Conservation (phyloP, 768 basidiomycete genomes). For the Panaeolus papilionaceus region DNA sequence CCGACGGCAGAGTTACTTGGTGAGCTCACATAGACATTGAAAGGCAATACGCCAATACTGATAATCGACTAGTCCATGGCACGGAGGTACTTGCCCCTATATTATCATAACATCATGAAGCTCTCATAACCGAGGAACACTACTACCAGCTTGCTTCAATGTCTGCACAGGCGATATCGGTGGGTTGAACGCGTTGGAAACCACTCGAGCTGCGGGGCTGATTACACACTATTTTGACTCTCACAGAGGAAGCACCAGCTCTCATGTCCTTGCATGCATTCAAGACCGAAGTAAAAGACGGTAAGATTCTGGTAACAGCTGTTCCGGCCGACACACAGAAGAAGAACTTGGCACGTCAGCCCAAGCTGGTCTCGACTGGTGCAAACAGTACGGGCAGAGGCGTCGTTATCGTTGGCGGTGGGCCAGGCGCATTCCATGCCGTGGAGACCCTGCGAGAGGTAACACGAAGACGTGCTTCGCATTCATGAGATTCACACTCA, state of each 20-base stretch:
- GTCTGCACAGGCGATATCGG: constrained; percentile 85
- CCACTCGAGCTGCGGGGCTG: neutral
- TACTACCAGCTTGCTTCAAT: constrained; percentile 79
- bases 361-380: constrained; percentile 56
- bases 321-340: constrained; percentile 64
- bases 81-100: constrained; percentile 63
- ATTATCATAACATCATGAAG: neutral
- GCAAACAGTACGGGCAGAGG: constrained; percentile 59
- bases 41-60: neutral
- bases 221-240: constrained; percentile 22
- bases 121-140: neutral
- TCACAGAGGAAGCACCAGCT: constrained; percentile 86
- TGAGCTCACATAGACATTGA: constrained; percentile 36
- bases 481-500: constrained; percentile 17
- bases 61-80: constrained; percentile 71
- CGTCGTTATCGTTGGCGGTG: constrained; percentile 88
- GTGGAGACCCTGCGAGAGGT: constrained; percentile 87
- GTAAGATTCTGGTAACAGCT: constrained; percentile 83
- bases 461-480: constrained; percentile 15
- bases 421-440: constrained; percentile 76
- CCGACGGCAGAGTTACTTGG: constrained; percentile 85
- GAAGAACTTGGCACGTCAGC: constrained; percentile 67
- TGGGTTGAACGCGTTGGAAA: constrained; percentile 32
- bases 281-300: constrained; percentile 66
- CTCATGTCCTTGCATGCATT: constrained; percentile 82